These are phyloP conservation scores for Urtica urens DNA, from an alignment of 306 rosid genomes.

Conservation along the genomic window DNA sequence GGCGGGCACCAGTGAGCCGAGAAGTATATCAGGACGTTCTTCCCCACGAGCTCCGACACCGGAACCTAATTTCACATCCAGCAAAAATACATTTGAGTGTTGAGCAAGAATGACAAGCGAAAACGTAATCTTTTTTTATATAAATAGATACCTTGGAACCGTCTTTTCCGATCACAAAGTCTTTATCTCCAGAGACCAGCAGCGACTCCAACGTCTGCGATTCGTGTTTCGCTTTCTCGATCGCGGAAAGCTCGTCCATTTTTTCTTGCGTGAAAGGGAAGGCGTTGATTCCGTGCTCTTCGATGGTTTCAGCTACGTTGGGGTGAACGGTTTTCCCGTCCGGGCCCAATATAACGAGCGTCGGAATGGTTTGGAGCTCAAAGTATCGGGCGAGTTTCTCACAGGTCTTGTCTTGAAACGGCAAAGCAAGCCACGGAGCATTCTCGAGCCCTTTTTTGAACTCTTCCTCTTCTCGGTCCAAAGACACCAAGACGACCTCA, in stretches of 20 bases:
- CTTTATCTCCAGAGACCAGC: slow-evolving; percentile 28
- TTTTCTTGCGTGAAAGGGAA: slow-evolving; percentile 39
- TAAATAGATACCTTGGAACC: slow-evolving; percentile 33
- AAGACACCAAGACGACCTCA: slow-evolving; percentile 38
- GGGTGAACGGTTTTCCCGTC: slow-evolving; percentile 38
- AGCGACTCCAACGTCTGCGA: slow-evolving; percentile 35
- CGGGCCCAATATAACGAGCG: slow-evolving; percentile 29
- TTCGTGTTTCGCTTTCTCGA: slow-evolving; percentile 32
- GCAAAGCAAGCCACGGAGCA: slow-evolving; percentile 42
- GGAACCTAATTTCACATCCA: slow-evolving; percentile 36
- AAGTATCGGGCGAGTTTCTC: slow-evolving; percentile 31
- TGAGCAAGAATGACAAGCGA: background rate
- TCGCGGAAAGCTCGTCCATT: slow-evolving; percentile 28
- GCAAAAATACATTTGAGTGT: background rate
- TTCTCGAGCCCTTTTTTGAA: slow-evolving; percentile 18
- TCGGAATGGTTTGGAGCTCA: slow-evolving; percentile 26
- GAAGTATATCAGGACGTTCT: slow-evolving; percentile 64
- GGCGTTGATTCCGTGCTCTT: slow-evolving; percentile 31
- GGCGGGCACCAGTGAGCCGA: slow-evolving; percentile 86
- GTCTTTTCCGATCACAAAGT: slow-evolving; percentile 28
- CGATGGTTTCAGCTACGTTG: slow-evolving; percentile 26
- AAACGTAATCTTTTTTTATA: background rate
- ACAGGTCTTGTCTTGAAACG: slow-evolving; percentile 26
- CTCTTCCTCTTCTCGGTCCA: slow-evolving; percentile 25
- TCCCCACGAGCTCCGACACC: slow-evolving; percentile 55